Evolutionary conservation across 78 protist genomes (phyloP).

Genomic region (Dictyostelium capitatum): DNA sequence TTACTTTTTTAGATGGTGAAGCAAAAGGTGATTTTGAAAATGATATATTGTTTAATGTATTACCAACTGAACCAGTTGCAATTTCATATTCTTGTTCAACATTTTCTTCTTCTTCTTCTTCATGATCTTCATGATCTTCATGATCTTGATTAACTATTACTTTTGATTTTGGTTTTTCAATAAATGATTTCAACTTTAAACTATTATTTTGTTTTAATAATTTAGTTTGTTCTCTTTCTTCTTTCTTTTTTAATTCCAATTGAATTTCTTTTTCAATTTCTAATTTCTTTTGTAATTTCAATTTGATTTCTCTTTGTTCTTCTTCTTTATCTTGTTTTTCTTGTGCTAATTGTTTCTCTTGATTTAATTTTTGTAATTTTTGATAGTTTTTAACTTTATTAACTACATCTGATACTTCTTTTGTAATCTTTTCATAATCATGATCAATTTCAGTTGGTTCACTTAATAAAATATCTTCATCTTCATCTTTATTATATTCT

Average conservation of each 20-base stretch:
- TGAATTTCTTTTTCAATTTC: not conserved
- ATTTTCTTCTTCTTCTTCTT: not conserved
- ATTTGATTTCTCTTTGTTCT: not conserved
- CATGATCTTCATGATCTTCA: no score
- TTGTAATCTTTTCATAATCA: not conserved
- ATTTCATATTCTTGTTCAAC: not conserved
- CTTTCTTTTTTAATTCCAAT: not conserved
- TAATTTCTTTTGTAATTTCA: not conserved
- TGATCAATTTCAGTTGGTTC: slow-evolving; percentile 1
- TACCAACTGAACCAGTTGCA: no score
- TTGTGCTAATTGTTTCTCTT: not conserved
- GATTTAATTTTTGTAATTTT: not conserved
- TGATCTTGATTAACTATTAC: not conserved
- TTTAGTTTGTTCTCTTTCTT: not conserved
- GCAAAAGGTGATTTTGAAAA: not conserved
- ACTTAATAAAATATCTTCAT: not conserved
- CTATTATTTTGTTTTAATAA: not conserved
- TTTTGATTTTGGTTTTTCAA: not conserved
- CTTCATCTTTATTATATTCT: not conserved
- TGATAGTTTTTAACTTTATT: not conserved
- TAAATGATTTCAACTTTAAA: not conserved
- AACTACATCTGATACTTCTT: not conserved
- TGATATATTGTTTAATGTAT: not conserved
- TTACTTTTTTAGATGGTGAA: slow-evolving; percentile 1
- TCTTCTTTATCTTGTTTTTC: not conserved